Evolutionary conservation across 139 green algal genomes (phyloP), one percentile per base, ranked within the genome.

Genomic region (Coccomyxa sp.): DNA sequence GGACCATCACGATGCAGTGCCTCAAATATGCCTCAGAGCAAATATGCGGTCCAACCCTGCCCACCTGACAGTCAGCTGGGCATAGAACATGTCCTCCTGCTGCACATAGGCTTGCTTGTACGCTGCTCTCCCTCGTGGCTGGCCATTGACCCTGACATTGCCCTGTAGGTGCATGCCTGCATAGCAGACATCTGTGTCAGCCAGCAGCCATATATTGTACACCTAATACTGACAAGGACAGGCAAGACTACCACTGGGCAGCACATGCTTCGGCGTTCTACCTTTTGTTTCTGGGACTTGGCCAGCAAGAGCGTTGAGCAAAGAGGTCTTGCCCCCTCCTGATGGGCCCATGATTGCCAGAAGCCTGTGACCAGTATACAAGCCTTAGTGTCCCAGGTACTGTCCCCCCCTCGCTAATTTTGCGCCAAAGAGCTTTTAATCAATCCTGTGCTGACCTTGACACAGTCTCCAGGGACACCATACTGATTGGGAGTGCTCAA

Each of bases 11-110:
- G 64, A 71, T 71, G 18, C 22, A 71, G 8, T 36, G n/a, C 64
- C 33, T 40, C 58, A 10, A 27, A 36, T 31, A 33, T 10, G 8
- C 58, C 27, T 33, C 18, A 31, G 18, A 36, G 58, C 18, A 27
- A 8, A 10, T 27, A n/a, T 10, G 16, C 8, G 18, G 8, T 71
- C 58, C 14, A 71, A 10, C 33, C 8, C 12, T 71, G 31, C 73
- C 12, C 39, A 79, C 50, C 72, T 73, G 7, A 93, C 89, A 7
- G 88, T 97, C 14, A 96, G 82, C 86, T 93, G 89, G 16, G 84
- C 91, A 87, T 94, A 98, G 84, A 98, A 98, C 29, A 94, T 80
- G 78, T 98, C 93, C n/a, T 97, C 92, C 81, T 98, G 95, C 76
- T 93, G 87, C 16, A 98, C 93, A 81, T 96, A 98, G 5, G 88